phyloP scores from a whole-genome alignment of 768 basidiomycete species.

The Mycena venus region DNA sequence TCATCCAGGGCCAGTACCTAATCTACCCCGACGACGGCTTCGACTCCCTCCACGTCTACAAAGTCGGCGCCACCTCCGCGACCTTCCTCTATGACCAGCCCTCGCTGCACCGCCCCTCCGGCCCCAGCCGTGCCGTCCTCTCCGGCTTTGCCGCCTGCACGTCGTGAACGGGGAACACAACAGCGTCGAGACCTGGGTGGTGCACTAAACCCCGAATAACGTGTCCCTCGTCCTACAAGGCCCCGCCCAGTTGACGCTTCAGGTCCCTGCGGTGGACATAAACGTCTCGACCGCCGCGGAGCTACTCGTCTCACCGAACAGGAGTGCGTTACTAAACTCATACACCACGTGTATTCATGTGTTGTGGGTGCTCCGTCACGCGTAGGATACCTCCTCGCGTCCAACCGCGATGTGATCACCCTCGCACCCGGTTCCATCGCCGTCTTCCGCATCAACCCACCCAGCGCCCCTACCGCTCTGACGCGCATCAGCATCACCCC shows the following conservation, averaged over 20 bases:
- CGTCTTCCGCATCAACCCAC: constrained; percentile 24
- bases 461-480: constrained; percentile 19
- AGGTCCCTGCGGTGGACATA: constrained; percentile 10
- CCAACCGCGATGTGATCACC: constrained; percentile 15
- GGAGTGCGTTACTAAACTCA: constrained; percentile 7
- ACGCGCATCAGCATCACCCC: constrained; percentile 25
- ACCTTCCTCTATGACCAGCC: constrained; percentile 28
- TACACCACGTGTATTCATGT: background rate
- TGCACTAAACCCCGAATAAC: constrained; percentile 26
- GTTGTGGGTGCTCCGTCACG: background rate
- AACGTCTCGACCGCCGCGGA: constrained; percentile 27
- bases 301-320: constrained; percentile 24
- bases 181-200: constrained; percentile 28
- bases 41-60: constrained; percentile 25
- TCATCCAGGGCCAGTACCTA: constrained; percentile 23
- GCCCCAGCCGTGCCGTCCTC: constrained; percentile 18
- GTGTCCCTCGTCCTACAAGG: constrained; percentile 22
- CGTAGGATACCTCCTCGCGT: constrained; percentile 23
- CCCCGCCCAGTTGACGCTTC: constrained; percentile 17
- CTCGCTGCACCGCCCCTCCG: constrained; percentile 19
- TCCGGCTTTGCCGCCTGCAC: constrained; percentile 22
- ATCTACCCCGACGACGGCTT: constrained; percentile 27
- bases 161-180: constrained; percentile 29
- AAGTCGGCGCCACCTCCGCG: constrained; percentile 17
- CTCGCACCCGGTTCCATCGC: constrained; percentile 19